Evolutionary conservation across 2,329 filamentous ascomycete species (phyloP).

Genomic region (Beauveria pseudobassiana): DNA sequence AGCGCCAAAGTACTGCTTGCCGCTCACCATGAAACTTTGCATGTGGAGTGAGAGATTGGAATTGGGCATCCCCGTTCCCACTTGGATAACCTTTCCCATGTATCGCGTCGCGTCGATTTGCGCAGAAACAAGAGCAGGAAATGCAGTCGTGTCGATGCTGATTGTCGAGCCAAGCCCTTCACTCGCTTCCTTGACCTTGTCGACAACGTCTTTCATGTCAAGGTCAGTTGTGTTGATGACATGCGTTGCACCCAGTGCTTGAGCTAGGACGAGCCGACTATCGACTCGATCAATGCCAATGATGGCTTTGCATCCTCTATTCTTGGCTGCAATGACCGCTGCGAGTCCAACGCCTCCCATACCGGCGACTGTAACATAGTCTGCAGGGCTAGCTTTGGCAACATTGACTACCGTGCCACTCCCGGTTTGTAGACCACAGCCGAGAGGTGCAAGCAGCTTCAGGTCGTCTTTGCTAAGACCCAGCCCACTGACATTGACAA

Average conservation of each 20-base stretch:
- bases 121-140: conserved; percentile 30
- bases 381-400: conserved; percentile 18
- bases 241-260: conserved; percentile 26
- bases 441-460: conserved; percentile 25
- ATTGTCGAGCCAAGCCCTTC: conserved; percentile 38
- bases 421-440: conserved; percentile 31
- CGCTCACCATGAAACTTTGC: conserved; percentile 37
- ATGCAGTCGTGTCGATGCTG: conserved; percentile 43
- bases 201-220: conserved; percentile 18
- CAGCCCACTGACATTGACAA: conserved; percentile 22
- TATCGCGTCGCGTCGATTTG: conserved; percentile 34
- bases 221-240: conserved; percentile 19
- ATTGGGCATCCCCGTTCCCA: conserved; percentile 38
- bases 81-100: conserved; percentile 41
- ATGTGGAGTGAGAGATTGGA: conserved; percentile 34
- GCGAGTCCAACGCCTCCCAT: conserved; percentile 28
- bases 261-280: conserved; percentile 22
- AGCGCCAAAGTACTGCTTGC: conserved; percentile 40
- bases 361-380: conserved; percentile 25
- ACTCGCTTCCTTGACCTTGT: conserved; percentile 28
- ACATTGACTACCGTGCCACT: conserved; percentile 28
- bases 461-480: conserved; percentile 19
- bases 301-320: conserved; percentile 19
- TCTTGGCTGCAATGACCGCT: conserved; percentile 26
- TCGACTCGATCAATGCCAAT: conserved; percentile 24